phyloP scores from a whole-genome alignment of 2,329 filamentous ascomycete genomes.

The Lecanicillium sp. region DNA sequence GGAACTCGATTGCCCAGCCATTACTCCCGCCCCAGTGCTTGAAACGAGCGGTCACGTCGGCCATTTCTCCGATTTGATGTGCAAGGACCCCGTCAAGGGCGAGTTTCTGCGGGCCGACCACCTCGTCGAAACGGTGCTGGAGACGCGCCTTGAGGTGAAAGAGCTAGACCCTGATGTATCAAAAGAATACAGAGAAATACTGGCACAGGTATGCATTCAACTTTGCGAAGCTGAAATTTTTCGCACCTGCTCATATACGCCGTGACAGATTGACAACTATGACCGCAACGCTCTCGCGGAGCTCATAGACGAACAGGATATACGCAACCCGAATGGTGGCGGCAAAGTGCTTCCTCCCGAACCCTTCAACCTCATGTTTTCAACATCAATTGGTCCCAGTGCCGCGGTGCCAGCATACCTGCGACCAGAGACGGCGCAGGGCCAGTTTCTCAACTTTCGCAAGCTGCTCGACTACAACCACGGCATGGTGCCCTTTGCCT shows the following conservation, averaged over 20 bases:
- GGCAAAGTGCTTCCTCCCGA: conserved; percentile 53
- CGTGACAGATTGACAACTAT: conserved; percentile 55
- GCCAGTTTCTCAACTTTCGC: conserved; percentile 61
- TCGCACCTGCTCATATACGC: neutral
- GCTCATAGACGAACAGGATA: conserved; percentile 57
- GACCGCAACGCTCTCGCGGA: conserved; percentile 54
- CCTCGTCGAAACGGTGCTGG: conserved; percentile 59
- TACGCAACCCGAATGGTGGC: conserved; percentile 55
- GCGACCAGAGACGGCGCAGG: conserved; percentile 60
- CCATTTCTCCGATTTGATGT: conserved; percentile 67
- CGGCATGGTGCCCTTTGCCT: conserved; percentile 62
- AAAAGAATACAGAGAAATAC: conserved; percentile 56
- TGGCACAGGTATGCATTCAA: conserved; percentile 41
- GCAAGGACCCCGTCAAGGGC: conserved; percentile 61
- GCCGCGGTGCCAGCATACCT: conserved; percentile 55
- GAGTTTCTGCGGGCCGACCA: conserved; percentile 64
- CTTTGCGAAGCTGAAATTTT: neutral
- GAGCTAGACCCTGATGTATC: conserved; percentile 56
- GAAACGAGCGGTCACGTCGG: conserved; percentile 65
- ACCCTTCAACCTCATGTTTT: conserved; percentile 67
- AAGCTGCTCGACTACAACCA: conserved; percentile 64
- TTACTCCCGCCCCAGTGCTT: conserved; percentile 60
- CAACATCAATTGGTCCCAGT: conserved; percentile 60
- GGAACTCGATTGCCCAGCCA: conserved; percentile 63
- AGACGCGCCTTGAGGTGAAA: conserved; percentile 51